These are phyloP conservation scores for Scedosporium aurantiacum DNA, from an alignment of 2,329 filamentous ascomycete species.

Conservation along the genomic window DNA sequence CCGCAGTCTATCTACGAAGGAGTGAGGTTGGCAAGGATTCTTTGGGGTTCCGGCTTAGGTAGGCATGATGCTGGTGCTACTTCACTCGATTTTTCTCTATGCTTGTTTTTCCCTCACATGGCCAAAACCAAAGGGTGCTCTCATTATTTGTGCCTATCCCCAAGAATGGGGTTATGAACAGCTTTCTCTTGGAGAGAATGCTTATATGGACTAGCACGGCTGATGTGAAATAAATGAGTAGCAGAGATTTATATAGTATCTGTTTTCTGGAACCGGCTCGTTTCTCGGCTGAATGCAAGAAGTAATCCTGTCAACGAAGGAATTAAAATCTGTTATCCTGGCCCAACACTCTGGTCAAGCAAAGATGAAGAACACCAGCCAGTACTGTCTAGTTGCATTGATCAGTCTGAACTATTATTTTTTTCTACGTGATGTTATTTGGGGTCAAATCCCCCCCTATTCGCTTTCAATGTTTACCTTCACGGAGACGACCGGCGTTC, in stretches of 20 bases:
- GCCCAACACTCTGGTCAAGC: not conserved
- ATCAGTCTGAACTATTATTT: not conserved
- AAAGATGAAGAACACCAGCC: not conserved
- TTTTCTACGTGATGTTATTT: not conserved
- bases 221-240: constrained; percentile 1
- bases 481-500: too few species aligned
- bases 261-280: not conserved
- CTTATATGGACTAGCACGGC: not conserved
- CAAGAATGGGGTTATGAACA: not conserved
- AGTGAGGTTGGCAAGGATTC: not conserved
- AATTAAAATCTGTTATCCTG: not conserved
- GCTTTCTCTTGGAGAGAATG: not conserved
- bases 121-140: too few species aligned
- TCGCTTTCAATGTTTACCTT: too few species aligned
- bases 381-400: not conserved
- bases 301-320: not conserved
- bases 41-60: not conserved
- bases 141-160: not conserved
- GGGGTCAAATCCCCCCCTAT: not conserved
- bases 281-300: not conserved
- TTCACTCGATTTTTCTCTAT: not conserved
- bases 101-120: not conserved
- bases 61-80: not conserved
- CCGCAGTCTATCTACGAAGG: not conserved
- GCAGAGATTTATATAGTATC: not conserved